Evolutionary conservation across 1,284 basidiomycete genomes (phyloP), one percentile per base, ranked within the genome.

Genomic region (Phellopilus nigrolimitatus): DNA sequence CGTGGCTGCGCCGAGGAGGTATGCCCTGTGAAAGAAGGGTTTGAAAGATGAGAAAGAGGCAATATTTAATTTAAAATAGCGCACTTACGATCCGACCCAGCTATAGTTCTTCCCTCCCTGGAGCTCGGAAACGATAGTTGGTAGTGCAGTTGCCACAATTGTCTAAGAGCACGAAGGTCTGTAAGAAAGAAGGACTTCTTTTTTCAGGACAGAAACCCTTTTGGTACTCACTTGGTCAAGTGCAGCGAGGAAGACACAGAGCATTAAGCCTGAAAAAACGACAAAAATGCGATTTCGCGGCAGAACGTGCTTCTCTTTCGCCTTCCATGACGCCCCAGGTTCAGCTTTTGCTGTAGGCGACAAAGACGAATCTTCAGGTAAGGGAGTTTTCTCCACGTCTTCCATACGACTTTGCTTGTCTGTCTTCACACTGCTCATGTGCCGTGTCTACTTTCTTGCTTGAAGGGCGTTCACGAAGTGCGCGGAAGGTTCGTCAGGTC

Each of bases 91-190:
- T 60, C 85, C 86, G 19, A 88, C 84, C 86, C 86, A 89, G 54
- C 81, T 81, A 60, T 88, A 88, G 38, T 76, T 71, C 13, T 68
- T 75, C 5, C 85, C 86, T 27, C 82, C 83, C 36, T 84, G 84
- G 0, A 91, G 73, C 30, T 84, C 67, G 10, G 63, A 68, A 6
- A 88, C 85, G 43, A 91, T 90, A 2, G 84, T 89, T 1, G 88
- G 88, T 34, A 91, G 67, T n/a, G 88, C 88, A 10, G 87, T 91
- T 1, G 85, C 81, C 10, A 88, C 81, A 54, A 88, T 88, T 2
- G 84, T 86, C 84, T 88, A 41, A n/a, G n/a, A n/a, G n/a, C n/a
- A n/a, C n/a, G n/a, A n/a, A n/a, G n/a, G n/a, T n/a, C n/a, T n/a
- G n/a, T n/a, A n/a, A n/a, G n/a, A n/a, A n/a, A n/a, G n/a, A n/a